Evolutionary conservation across 148 eudicot genomes (phyloP).

Genomic region (Nepenthes mirabilis): DNA sequence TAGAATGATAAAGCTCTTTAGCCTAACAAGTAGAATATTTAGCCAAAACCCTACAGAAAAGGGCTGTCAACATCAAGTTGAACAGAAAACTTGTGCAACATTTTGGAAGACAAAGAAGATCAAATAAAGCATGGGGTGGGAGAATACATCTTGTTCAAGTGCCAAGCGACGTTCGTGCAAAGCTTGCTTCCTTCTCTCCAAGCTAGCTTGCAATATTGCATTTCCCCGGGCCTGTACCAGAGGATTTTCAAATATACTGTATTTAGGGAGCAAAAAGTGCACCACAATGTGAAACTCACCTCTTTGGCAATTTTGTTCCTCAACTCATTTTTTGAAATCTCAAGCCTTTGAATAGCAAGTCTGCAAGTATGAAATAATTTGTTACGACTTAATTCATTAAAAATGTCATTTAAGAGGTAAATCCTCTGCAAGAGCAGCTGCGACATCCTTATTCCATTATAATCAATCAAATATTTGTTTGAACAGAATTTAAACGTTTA

Average conservation of each 20-base stretch:
- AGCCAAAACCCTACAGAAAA: no score
- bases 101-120: neutral
- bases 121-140: neutral
- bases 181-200: slow-evolving; percentile 98
- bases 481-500: no score
- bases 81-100: neutral
- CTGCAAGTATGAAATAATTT: slow-evolving; percentile 22
- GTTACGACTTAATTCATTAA: neutral
- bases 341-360: slow-evolving; percentile 92
- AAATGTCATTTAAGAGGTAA: neutral
- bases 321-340: slow-evolving; percentile 82
- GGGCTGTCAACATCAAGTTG: neutral
- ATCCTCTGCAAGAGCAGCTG: neutral
- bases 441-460: neutral
- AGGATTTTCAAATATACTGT: neutral
- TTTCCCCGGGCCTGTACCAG: slow-evolving; percentile 76
- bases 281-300: slow-evolving; percentile 25
- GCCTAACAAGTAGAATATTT: no score
- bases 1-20: no score
- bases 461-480: no score
- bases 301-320: slow-evolving; percentile 87
- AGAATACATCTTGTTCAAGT: slow-evolving; percentile 91
- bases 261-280: slow-evolving; percentile 3
- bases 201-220: slow-evolving; percentile 95
- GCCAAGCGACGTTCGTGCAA: slow-evolving; percentile 97